Conservation (phyloP, 768 basidiomycete species). For the Cyclocybe cylindracea region DNA sequence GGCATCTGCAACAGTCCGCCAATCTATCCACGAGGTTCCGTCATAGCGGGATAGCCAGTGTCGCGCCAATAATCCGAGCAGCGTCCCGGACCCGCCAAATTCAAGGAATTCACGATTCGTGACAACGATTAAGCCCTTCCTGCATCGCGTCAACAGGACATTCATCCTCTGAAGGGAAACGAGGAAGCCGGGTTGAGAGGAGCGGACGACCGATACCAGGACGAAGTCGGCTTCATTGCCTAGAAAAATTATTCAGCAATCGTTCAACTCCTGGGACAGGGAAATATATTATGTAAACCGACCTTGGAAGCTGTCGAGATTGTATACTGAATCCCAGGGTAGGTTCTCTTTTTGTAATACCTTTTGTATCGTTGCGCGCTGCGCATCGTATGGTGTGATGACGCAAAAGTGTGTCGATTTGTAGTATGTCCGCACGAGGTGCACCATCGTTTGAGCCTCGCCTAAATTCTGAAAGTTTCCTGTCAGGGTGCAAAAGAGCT, state of each 20-base stretch:
- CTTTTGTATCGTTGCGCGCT: constrained; percentile 42
- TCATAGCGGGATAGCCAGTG: constrained; percentile 20
- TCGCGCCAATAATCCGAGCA: constrained; percentile 40
- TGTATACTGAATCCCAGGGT: constrained; percentile 46
- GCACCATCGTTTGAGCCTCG: constrained; percentile 40
- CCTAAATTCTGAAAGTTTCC: constrained; percentile 34
- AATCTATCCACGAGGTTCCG: constrained; percentile 30
- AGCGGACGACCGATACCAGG: constrained; percentile 52
- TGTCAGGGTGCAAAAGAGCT: not conserved
- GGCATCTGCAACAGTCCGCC: constrained; percentile 27
- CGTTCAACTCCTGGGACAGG: not conserved
- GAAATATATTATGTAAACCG: not conserved
- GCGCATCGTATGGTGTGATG: constrained; percentile 58
- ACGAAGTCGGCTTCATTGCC: constrained; percentile 56
- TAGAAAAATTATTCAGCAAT: constrained; percentile 15
- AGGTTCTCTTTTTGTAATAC: constrained; percentile 32
- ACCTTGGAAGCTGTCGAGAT: constrained; percentile 61
- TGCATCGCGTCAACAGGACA: constrained; percentile 53
- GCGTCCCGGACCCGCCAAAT: constrained; percentile 32
- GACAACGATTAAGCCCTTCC: constrained; percentile 47
- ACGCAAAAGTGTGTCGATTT: constrained; percentile 38
- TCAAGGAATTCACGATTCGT: constrained; percentile 42
- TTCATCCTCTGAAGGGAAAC: constrained; percentile 46
- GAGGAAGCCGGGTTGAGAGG: constrained; percentile 46
- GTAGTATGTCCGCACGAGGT: constrained; percentile 45